These are phyloP conservation scores for Thelonectria rubi DNA, from an alignment of 2,329 filamentous ascomycete genomes.

Conservation along the genomic window DNA sequence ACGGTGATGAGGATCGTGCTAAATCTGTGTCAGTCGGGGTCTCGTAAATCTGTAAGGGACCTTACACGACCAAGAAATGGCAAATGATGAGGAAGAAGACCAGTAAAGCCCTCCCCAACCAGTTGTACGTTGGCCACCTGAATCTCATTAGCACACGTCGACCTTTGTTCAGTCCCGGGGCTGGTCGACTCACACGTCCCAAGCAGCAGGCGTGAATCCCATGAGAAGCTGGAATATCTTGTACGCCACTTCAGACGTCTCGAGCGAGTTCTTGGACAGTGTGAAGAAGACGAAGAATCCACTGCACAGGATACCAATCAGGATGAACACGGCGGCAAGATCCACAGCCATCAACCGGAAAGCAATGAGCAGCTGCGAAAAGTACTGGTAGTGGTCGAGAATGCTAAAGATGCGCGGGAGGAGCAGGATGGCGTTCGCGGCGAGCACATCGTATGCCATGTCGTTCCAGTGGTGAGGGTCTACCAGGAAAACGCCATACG, in stretches of 20 bases:
- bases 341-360: constrained; percentile 95
- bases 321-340: constrained; percentile 81
- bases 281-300: constrained; percentile 97
- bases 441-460: constrained; percentile 93
- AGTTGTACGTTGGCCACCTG: constrained; percentile 77
- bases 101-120: constrained; percentile 78
- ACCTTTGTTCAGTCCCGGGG: not conserved
- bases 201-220: constrained; percentile 95
- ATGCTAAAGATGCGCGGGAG: constrained; percentile 92
- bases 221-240: constrained; percentile 93
- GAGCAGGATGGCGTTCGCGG: constrained; percentile 87
- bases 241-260: constrained; percentile 81
- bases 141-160: constrained; percentile 25
- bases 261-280: constrained; percentile 76
- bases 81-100: constrained; percentile 90
- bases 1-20: constrained; percentile 92
- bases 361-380: constrained; percentile 92
- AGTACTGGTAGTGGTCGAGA: constrained; percentile 94
- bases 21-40: constrained; percentile 6
- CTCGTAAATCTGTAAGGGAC: constrained; percentile 23
- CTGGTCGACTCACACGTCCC: constrained; percentile 73
- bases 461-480: constrained; percentile 79
- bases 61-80: constrained; percentile 87
- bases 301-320: constrained; percentile 88
- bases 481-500: constrained; percentile 86